A percentile compares a stretch with the other conserved stretches of the same genome.
Conservation (phyloP, 495 filamentous ascomycete species). For the Aspergillus campestris region DNA sequence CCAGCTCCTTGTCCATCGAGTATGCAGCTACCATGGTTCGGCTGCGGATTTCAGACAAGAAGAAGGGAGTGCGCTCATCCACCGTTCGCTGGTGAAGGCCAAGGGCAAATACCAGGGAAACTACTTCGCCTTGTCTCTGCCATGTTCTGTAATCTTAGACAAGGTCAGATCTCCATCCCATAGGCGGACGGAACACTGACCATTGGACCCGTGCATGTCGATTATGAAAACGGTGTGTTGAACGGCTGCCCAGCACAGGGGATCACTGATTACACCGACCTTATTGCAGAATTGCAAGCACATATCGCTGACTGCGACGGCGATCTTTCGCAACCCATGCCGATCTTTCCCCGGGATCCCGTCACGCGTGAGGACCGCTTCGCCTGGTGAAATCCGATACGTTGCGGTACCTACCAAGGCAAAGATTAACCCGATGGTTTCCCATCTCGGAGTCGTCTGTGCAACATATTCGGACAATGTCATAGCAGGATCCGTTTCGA, state of each 20-base stretch:
- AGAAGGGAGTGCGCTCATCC: constrained; percentile 28
- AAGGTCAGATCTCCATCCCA: no score
- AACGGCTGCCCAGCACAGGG: constrained; percentile 12
- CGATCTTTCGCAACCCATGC: constrained; percentile 4
- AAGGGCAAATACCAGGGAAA: constrained; percentile 33
- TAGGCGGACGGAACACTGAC: constrained; percentile 6
- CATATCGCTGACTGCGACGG: constrained; percentile 15
- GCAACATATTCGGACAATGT: constrained; percentile 13
- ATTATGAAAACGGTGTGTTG: constrained; percentile 15
- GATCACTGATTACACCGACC: constrained; percentile 20
- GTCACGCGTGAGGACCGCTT: constrained; percentile 2
- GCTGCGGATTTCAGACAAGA: constrained; percentile 37
- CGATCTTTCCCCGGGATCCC: constrained; percentile 5
- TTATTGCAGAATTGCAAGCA: constrained; percentile 24
- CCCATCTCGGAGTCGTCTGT: constrained; percentile 13
- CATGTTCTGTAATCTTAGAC: constrained; percentile 18
- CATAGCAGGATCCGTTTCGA: constrained; percentile 12
- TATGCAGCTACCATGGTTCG: constrained; percentile 40
- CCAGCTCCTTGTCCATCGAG: constrained; percentile 35
- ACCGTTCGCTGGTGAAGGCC: constrained; percentile 43
- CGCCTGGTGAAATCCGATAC: constrained; percentile 6
- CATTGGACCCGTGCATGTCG: constrained; percentile 17
- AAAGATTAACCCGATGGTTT: constrained; percentile 18
- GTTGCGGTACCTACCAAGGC: constrained; percentile 12
- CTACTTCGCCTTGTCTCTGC: constrained; percentile 20